A percentile compares a stretch with the other conserved stretches of the same genome.
Evolutionary conservation across 169 alveolate genomes (phyloP).

Genomic region (Plasmodium sp.): DNA sequence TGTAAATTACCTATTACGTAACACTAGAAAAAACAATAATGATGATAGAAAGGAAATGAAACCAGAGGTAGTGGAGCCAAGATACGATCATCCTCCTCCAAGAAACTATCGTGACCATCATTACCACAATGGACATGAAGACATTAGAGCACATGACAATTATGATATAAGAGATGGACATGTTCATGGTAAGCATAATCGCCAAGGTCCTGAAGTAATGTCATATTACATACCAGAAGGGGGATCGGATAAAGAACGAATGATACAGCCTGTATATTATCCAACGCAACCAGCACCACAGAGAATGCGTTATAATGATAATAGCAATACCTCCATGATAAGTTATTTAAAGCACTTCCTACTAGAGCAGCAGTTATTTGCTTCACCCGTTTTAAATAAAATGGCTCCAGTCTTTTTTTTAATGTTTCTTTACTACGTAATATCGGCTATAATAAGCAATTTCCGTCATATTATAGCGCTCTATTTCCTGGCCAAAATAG

Average conservation of each 20-base stretch:
- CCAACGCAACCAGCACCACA: not conserved
- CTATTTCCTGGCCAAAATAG: conserved; percentile 14
- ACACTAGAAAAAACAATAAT: not conserved
- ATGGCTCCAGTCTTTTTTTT: conserved; percentile 15
- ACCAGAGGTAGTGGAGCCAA: conserved; percentile 18
- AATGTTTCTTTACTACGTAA: conserved; percentile 22
- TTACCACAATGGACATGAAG: not conserved
- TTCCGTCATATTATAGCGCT: conserved; percentile 38
- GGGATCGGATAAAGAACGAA: not conserved
- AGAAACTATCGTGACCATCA: not conserved
- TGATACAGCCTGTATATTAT: not conserved
- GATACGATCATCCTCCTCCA: not conserved
- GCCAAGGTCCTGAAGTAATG: conserved; percentile 5
- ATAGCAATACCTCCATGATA: not conserved
- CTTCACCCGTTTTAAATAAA: conserved; percentile 23
- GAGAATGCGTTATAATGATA: not conserved
- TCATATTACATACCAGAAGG: conserved; percentile 3
- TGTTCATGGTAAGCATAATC: not conserved
- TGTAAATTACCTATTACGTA: not conserved
- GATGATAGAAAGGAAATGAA: not conserved
- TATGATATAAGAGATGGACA: conserved; percentile 9
- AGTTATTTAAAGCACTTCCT: not conserved
- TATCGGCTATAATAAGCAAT: conserved; percentile 7
- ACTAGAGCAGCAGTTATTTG: conserved; percentile 3
- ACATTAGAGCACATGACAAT: conserved; percentile 9